These are phyloP conservation scores for Cyclotella sp. DNA, from an alignment of 108 stramenopile species.

Conservation along the genomic window DNA sequence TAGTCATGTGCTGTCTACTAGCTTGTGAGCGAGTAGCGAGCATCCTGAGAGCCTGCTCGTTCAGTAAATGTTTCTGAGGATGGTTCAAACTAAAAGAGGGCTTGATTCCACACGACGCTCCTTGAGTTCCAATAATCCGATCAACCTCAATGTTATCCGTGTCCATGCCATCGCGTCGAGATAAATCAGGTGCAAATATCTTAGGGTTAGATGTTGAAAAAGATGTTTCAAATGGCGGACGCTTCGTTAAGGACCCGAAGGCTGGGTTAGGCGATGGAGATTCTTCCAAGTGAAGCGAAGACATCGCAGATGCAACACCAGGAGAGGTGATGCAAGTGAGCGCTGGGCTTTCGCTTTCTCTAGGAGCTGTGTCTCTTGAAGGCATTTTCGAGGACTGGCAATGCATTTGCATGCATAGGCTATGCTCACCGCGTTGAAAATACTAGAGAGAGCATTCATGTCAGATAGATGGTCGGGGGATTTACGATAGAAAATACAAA, in stretches of 20 bases:
- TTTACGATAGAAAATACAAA: neutral
- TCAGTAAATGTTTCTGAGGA: neutral
- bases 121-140: neutral
- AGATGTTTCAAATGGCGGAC: neutral
- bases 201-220: neutral
- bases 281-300: neutral
- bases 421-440: slow-evolving; percentile 51
- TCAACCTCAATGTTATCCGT: neutral
- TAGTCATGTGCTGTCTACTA: neutral
- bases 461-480: neutral
- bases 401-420: slow-evolving; percentile 61
- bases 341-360: neutral
- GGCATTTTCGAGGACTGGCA: slow-evolving; percentile 54
- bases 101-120: neutral
- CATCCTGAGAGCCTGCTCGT: neutral
- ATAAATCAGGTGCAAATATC: slow-evolving; percentile 1
- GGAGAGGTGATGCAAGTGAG: neutral
- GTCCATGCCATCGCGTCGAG: neutral
- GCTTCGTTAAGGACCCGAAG: neutral
- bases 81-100: neutral
- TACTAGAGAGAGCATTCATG: slow-evolving; percentile 5
- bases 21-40: neutral
- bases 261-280: neutral
- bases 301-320: neutral
- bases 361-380: slow-evolving; percentile 15